phyloP scores from a whole-genome alignment of 345 rosid species.

The Arabis alpina region DNA sequence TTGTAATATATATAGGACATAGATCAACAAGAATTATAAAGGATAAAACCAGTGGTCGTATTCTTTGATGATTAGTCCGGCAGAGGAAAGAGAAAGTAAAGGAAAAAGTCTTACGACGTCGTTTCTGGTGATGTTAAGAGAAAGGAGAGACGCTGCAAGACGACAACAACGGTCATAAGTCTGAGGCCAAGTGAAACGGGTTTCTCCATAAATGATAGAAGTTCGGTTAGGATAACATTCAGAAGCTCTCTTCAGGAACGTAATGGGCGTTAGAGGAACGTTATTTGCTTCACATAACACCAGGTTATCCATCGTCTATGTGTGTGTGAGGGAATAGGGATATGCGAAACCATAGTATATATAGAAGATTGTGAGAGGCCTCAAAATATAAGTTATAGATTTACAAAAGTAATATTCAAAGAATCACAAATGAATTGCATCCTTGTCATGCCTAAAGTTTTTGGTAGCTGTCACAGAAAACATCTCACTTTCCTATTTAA shows the following conservation, averaged over 20 bases:
- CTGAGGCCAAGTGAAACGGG: conserved; percentile 65
- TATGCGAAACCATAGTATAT: conserved; percentile 15
- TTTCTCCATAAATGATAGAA: conserved; percentile 58
- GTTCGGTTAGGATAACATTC: conserved; percentile 57
- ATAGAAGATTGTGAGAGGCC: conserved; percentile 3
- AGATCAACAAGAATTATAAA: no score
- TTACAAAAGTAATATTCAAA: not conserved
- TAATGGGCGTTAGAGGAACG: conserved; percentile 68
- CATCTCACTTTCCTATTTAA: not conserved
- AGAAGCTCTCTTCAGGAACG: conserved; percentile 71
- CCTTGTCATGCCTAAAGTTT: conserved; percentile 13
- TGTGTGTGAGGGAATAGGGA: not conserved
- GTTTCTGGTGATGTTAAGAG: conserved; percentile 58
- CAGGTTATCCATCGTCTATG: conserved; percentile 59
- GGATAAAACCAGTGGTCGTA: no score
- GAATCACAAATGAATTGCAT: not conserved
- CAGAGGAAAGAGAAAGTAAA: not conserved
- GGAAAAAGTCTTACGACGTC: conserved; percentile 51
- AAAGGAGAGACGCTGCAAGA: conserved; percentile 68
- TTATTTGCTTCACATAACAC: conserved; percentile 61
- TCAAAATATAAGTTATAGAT: not conserved
- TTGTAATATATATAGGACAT: no score
- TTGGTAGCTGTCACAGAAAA: not conserved
- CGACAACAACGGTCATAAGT: conserved; percentile 69
- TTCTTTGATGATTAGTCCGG: no score